Evolutionary conservation across 2,329 filamentous ascomycete species (phyloP).

Genomic region (Xylariaceae sp.): DNA sequence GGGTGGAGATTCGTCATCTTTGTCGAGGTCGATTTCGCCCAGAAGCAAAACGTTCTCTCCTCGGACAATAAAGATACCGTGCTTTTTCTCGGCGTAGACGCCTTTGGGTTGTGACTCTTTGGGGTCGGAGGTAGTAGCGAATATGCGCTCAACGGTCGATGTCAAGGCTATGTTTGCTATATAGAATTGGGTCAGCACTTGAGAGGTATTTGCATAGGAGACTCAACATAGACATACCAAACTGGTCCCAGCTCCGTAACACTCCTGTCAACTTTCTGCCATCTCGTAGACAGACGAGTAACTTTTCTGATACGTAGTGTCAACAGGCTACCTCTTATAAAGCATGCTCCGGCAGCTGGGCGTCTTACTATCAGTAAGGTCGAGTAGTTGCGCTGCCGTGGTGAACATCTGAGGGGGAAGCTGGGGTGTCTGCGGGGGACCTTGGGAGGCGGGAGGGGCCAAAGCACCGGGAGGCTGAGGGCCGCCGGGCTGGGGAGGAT

Average conservation of each 20-base stretch:
- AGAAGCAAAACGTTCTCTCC: constrained; percentile 96
- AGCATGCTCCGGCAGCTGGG: constrained; percentile 3
- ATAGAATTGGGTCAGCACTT: constrained; percentile 3
- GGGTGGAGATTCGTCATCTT: constrained; percentile 78
- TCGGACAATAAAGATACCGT: constrained; percentile 85
- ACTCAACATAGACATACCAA: constrained; percentile 63
- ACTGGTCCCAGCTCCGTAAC: constrained; percentile 94
- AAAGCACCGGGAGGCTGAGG: constrained; percentile 18
- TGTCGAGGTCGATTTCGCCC: constrained; percentile 95
- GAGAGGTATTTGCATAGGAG: neutral
- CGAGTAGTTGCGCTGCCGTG: constrained; percentile 89
- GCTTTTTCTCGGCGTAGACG: constrained; percentile 77
- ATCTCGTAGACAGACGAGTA: constrained; percentile 86
- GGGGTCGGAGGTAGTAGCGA: constrained; percentile 39
- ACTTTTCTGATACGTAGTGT: constrained; percentile 66
- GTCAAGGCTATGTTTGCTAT: constrained; percentile 92
- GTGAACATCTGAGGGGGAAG: constrained; percentile 97
- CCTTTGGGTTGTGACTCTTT: constrained; percentile 34
- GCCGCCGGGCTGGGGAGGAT: constrained; percentile 40
- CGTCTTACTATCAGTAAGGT: constrained; percentile 90
- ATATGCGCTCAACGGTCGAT: constrained; percentile 86
- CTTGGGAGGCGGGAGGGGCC: constrained; percentile 3
- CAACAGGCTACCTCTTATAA: constrained; percentile 13
- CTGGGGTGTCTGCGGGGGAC: constrained; percentile 50
- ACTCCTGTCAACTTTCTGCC: constrained; percentile 92